phyloP scores from a whole-genome alignment of 108 stramenopile species.

The Cyclotella sp. region DNA sequence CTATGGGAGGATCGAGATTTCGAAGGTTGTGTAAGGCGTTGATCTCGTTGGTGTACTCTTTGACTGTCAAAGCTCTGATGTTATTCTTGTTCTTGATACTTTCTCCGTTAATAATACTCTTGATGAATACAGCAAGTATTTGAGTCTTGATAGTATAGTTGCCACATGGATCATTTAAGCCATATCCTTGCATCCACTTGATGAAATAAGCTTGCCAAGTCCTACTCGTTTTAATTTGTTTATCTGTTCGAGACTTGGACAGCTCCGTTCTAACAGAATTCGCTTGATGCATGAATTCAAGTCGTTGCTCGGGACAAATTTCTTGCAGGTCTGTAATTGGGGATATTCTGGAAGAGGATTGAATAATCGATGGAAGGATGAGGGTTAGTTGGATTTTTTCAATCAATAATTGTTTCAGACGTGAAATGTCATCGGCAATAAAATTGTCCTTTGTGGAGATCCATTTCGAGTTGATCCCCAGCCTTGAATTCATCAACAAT shows the following conservation, averaged over 20 bases:
- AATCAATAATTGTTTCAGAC: slow-evolving; percentile 8
- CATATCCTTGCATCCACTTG: not conserved
- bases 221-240: not conserved
- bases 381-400: not conserved
- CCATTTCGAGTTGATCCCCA: slow-evolving; percentile 29
- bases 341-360: slow-evolving; percentile 32
- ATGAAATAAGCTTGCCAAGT: slow-evolving; percentile 16
- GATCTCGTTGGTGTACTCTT: not conserved
- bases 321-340: slow-evolving; percentile 5
- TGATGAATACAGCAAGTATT: not conserved
- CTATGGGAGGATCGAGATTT: not conserved
- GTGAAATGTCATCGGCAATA: slow-evolving; percentile 42
- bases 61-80: not conserved
- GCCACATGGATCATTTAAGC: not conserved
- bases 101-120: not conserved
- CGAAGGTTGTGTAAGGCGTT: not conserved
- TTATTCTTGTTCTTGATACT: not conserved
- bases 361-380: not conserved
- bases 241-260: slow-evolving; percentile 6
- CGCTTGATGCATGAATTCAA: slow-evolving; percentile 12
- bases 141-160: no score
- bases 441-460: slow-evolving; percentile 9
- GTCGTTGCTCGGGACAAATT: slow-evolving; percentile 9
- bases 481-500: not conserved
- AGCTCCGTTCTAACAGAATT: slow-evolving; percentile 11